Base-by-base conservation (phyloP, 306 rosid species). In the Dalbergia cultrata region DNA sequence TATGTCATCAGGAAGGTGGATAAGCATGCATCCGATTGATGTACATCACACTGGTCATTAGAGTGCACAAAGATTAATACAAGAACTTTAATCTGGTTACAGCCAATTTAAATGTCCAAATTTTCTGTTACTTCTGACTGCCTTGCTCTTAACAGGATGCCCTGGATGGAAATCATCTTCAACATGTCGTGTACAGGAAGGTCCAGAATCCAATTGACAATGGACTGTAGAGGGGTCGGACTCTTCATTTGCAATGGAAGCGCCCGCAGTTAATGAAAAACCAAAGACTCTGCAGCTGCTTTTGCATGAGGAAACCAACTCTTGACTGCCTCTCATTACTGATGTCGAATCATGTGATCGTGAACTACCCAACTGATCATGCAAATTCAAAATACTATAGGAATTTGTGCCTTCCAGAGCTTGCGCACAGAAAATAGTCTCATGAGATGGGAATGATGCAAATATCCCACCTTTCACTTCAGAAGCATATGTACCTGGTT, bases 221-320 rank as follows among this genome's bases (percentile, higher is more conserved):
- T 90, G 12, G 52, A 78, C 61, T 37, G 89, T 53, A 58, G 80
- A 41, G n/a, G 90, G 77, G 60, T 72, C 65, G 13, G 76, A 84
- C 74, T 84, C 89, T 52, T 84, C 75, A 68, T 35, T 89, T 22
- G 91, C 84, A 61, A 74, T 72, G 19, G 74, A 72, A 45, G 85
- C 72, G 61, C 77, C 99, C 79, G 90, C 94, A 0, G 92, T 90
- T 84, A 95, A 81, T 21, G 93, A 92, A 81, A 95, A 95, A 31
- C 99, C 99, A 54, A 95, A 95, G 43, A 95, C 95, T 75, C 92
- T 93, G 89, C 99, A 95, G 86, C 88, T 90, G 76, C 87, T 80
- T 82, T 93, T 95, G 85, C 90, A 85, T 0, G 97, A 76, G 31
- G 95, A 76, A 81, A 80, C 85, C 74, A 88, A 19, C 76, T 94